Evolutionary conservation across 441 rosid species (phyloP).

Genomic region (Erodium texanum): DNA sequence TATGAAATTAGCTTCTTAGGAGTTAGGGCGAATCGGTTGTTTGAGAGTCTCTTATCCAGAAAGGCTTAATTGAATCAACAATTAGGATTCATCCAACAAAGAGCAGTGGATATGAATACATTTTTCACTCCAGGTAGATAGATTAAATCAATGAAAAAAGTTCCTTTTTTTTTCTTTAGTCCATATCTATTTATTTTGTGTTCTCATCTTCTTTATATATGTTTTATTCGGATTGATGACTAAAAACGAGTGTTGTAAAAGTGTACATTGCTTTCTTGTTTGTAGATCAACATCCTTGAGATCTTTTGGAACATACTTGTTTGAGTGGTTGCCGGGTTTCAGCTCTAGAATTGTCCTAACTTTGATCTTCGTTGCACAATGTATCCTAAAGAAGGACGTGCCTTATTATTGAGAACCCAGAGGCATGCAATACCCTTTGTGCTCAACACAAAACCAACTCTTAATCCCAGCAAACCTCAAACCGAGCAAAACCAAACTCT

Average conservation of each 20-base stretch:
- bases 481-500: constrained; percentile 17
- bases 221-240: not conserved
- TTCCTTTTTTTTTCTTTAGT: not conserved
- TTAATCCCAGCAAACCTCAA: constrained; percentile 21
- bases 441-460: constrained; percentile 40
- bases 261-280: not conserved
- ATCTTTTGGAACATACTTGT: not conserved
- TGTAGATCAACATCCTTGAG: not conserved
- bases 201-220: not conserved
- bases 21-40: not conserved
- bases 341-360: constrained; percentile 9
- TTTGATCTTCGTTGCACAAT: constrained; percentile 20
- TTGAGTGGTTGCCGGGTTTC: not conserved
- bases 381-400: constrained; percentile 57
- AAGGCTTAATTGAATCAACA: not conserved
- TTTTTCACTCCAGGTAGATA: not conserved
- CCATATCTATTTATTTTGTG: not conserved
- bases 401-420: constrained; percentile 46
- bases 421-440: constrained; percentile 51
- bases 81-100: not conserved
- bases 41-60: no score
- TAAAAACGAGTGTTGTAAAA: not conserved
- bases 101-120: not conserved
- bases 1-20: not conserved
- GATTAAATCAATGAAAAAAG: not conserved